Conservation (phyloP, 192 early-diverging fungal genomes). For the Helicostylum pulchrum region DNA sequence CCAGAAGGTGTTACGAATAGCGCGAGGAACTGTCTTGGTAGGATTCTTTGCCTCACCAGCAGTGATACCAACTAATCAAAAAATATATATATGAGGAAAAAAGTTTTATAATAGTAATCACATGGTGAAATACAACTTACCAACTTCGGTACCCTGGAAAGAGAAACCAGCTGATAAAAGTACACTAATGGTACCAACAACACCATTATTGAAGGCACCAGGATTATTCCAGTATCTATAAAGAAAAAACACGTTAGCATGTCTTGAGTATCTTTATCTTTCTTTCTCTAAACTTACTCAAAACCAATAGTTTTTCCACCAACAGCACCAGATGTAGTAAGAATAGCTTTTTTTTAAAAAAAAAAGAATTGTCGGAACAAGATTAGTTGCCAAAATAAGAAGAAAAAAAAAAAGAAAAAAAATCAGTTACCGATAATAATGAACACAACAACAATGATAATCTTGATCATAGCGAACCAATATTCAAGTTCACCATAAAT, state of each 20-base stretch:
- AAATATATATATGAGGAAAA: background rate
- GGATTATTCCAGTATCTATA: conserved; percentile 64
- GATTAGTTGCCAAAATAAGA: too few species aligned
- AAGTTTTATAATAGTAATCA: background rate
- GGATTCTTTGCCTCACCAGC: conserved; percentile 90
- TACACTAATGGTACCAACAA: conserved; percentile 59
- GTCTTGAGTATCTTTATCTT: background rate
- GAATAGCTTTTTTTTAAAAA: conserved; percentile 32
- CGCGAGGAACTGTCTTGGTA: conserved; percentile 65
- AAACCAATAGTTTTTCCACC: conserved; percentile 53
- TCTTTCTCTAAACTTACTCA: background rate
- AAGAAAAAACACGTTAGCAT: background rate
- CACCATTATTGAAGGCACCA: conserved; percentile 55
- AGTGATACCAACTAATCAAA: conserved; percentile 68
- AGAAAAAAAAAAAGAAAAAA: background rate
- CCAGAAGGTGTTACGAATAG: conserved; percentile 78
- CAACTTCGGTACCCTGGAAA: conserved; percentile 83
- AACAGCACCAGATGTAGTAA: conserved; percentile 59
- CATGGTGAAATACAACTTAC: conserved; percentile 12
- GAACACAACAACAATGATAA: conserved; percentile 73
- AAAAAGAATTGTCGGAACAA: too few species aligned
- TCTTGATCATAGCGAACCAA: conserved; percentile 74
- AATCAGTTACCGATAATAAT: conserved; percentile 51
- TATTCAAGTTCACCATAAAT: conserved; percentile 91
- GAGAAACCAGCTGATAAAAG: conserved; percentile 79